Conservation (phyloP, 2,329 filamentous ascomycete genomes). For the Sclerotinia glacialis region DNA sequence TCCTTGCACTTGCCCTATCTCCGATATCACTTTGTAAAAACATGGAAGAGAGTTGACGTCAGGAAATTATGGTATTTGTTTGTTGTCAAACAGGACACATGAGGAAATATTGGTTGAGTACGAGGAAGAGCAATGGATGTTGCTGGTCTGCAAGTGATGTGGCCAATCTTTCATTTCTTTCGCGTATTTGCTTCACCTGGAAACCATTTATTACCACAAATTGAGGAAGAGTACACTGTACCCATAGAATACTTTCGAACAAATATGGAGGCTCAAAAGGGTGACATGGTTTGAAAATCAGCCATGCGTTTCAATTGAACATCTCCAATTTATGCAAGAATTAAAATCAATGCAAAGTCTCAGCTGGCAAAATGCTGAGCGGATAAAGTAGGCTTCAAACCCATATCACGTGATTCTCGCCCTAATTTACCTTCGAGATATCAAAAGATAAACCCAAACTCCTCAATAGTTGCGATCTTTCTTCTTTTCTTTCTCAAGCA, state of each 20-base stretch:
- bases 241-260: not conserved
- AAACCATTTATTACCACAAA: not conserved
- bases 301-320: not conserved
- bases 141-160: conserved; percentile 2
- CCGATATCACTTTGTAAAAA: not conserved
- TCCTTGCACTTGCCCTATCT: not conserved
- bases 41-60: conserved; percentile 10
- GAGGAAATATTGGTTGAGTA: not conserved
- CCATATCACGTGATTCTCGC: not conserved
- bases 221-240: not conserved
- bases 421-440: not conserved
- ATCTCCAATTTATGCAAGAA: not conserved
- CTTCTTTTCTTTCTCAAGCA: not conserved
- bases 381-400: not conserved
- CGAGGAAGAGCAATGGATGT: not conserved
- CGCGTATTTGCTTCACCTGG: not conserved
- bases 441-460: not conserved
- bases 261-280: not conserved
- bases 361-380: not conserved
- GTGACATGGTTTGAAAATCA: not conserved
- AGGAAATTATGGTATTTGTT: not conserved
- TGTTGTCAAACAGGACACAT: not conserved
- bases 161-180: not conserved
- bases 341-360: not conserved
- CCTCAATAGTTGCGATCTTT: not conserved